Conservation (phyloP, 1,284 basidiomycete species). For the Boletellus sp. region DNA sequence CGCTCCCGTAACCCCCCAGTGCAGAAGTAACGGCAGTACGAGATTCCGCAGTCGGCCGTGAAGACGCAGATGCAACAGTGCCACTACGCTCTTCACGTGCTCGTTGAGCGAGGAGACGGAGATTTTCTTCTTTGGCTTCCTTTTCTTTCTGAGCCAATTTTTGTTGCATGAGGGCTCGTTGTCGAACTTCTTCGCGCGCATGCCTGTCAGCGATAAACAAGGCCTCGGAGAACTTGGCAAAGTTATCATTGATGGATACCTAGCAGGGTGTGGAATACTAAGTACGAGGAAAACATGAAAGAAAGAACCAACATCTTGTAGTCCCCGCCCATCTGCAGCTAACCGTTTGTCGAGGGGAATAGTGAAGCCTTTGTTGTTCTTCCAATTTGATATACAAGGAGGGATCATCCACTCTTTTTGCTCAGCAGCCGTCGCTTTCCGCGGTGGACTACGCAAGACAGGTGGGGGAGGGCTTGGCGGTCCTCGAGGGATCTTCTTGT, state of each 20-base stretch:
- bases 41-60: conserved; percentile 54
- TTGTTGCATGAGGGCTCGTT: conserved; percentile 96
- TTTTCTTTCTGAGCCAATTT: conserved; percentile 98
- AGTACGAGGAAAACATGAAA: conserved; percentile 3
- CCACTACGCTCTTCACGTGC: conserved; percentile 93
- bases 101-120: conserved; percentile 90
- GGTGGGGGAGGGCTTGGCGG: conserved; percentile 96
- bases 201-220: conserved; percentile 96
- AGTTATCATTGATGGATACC: conserved; percentile 98
- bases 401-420: conserved; percentile 99
- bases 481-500: conserved; percentile 96
- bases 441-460: conserved; percentile 92
- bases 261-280: conserved; percentile 31
- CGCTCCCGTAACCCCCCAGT: conserved; percentile 84
- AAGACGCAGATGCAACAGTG: conserved; percentile 48
- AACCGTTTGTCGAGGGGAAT: conserved; percentile 98
- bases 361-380: conserved; percentile 99
- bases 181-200: conserved; percentile 95
- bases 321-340: conserved; percentile 93
- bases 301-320: conserved; percentile 90
- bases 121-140: conserved; percentile 90
- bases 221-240: conserved; percentile 97
- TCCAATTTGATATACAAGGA: conserved; percentile 99
- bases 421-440: conserved; percentile 93
- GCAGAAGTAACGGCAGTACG: conserved; percentile 70